Evolutionary conservation across 1,284 basidiomycete species (phyloP), one percentile per base, ranked within the genome.

Genomic region (Cutaneotrichosporon daszewskae): DNA sequence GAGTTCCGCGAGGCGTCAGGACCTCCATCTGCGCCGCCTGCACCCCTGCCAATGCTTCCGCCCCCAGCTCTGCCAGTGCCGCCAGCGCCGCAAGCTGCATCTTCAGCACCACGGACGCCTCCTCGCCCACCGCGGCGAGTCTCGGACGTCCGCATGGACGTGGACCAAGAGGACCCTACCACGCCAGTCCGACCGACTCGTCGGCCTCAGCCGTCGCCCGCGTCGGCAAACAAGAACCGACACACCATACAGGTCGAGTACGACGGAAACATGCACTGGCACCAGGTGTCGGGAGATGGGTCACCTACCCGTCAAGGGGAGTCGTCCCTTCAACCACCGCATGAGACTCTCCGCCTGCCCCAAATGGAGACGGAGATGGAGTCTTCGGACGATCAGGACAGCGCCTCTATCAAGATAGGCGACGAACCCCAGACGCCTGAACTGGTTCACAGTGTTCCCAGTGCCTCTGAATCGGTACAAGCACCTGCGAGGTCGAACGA

Each of bases 181-280:
- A 50, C 37, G 3, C 40, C 47, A 7, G 34, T 36, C 3, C 28
- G 25, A 14, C 12, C 22, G n/a, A 32, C 10, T 3, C 16, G 20
- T 19, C 27, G 25, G 16, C 29, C 18, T 16, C 28, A 36, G 27
- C 10, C 50, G 51, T 45, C 55, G 40, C 51, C 64, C 32, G 51
- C 68, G 61, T 59, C 64, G 41, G 43, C 61, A 39, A 69, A 65
- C 59, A 66, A 61, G 40, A 79, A 82, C 65, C 72, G 84, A 13
- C 88, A 94, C 69, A 94, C 90, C 3, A 87, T 94, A 31, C 89
- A 95, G 68, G 83, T 95, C 44, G 90, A 94, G 66, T 91, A 91
- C 56, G 83, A 83, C 31, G 60, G 58, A 16, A 66, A 69, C 36
- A 47, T 32, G 45, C 23, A 34, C 3, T 52, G 50, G 50, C 43